Evolutionary conservation across 257 asterid genomes (phyloP), one percentile per base, ranked within the genome.

Genomic region (Salvia rosmarinus): DNA sequence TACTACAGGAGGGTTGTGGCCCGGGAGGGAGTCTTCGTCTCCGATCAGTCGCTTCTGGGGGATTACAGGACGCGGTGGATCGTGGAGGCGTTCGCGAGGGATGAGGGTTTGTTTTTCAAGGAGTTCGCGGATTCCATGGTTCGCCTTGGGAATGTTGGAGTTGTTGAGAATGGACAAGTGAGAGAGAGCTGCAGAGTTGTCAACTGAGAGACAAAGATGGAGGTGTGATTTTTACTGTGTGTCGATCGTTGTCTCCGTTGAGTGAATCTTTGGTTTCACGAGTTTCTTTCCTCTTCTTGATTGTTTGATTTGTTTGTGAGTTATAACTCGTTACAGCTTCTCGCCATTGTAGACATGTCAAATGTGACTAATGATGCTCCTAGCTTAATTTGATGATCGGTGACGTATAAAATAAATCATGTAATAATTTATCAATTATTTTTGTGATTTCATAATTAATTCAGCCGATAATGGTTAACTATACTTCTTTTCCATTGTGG

Each of bases 121-220:
- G 92, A 83, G 58, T 90, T 90, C 64, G 93, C 78, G 0, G 80
- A 65, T 35, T 79, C 95, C 16, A 90, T 86, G 95, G 75, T 83
- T 40, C 82, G 51, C 64, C 89, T 90, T 74, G 95, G 96, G 72
- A 82, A 61, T 69, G 88, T 88, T 16, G 96, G 89, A 23, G 88
- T 85, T 32, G 23, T 61, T 42, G 89, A 79, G 79, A 42, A 68
- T 23, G 95, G 88, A 30, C 85, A 82, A 69, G 96, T 88, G 23
- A 87, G 95, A 51, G 46, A 67, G 32, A 81, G 78, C 43, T 88
- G 96, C 87, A 86, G 88, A 69, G 81, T 80, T 71, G 85, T 82
- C 7, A 80, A 64, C 40, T 64, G 30, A 32, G 34, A 25, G 28
- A 50, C 5, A 50, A 49, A 84, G 28, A 46, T 46, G 51, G 2